phyloP scores from a whole-genome alignment of 2,329 filamentous ascomycete species.

The Aspergillus cejpii region DNA sequence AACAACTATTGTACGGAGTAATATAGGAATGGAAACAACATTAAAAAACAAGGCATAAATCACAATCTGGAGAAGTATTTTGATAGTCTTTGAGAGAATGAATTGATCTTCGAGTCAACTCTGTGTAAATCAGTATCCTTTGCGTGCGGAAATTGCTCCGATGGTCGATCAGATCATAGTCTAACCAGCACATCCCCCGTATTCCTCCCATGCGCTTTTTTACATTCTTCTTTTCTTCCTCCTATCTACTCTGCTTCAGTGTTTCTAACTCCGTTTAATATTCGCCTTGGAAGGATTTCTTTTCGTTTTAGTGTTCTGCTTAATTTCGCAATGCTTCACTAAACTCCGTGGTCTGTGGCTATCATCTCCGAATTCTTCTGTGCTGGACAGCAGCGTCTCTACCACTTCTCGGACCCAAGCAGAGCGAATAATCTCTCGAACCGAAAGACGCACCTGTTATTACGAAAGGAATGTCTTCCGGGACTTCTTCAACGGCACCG shows the following conservation, averaged over 20 bases:
- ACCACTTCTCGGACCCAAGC: neutral
- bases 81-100: neutral
- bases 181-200: neutral
- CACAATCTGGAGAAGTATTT: neutral
- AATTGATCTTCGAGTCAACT: neutral
- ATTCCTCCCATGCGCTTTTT: neutral
- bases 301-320: neutral
- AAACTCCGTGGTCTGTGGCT: neutral
- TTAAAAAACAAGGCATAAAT: neutral
- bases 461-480: constrained; percentile 23
- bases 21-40: neutral
- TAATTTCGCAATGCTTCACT: neutral
- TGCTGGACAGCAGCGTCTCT: neutral
- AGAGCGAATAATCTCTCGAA: neutral
- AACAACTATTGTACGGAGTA: neutral
- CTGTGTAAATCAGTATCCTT: neutral
- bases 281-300: no score
- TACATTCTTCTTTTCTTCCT: neutral
- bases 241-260: neutral
- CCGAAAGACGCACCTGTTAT: neutral
- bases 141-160: neutral
- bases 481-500: constrained; percentile 20
- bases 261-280: no score
- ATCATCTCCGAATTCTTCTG: neutral
- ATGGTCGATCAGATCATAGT: neutral